phyloP scores from a whole-genome alignment of 371 early-diverging fungal genomes.

The Syncephalis fuscata region DNA sequence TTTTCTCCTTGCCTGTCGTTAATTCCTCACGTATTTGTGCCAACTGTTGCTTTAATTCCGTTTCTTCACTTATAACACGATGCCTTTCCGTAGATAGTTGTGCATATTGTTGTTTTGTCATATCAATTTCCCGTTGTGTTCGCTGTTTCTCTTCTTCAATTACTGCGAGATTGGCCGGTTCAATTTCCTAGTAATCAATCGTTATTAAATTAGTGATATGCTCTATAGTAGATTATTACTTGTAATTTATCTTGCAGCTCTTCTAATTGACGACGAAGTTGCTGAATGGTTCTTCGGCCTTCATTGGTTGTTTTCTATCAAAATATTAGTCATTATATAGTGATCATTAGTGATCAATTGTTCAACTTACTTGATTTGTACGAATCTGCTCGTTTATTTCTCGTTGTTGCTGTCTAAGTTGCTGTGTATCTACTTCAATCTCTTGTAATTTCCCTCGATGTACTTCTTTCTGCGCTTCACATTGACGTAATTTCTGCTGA shows the following conservation, averaged over 20 bases:
- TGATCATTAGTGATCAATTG: too few relatives aligned
- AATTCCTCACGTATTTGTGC: constrained; percentile 10
- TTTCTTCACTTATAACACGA: constrained; percentile 10
- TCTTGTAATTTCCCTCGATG: neutral
- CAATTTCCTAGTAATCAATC: constrained; percentile 21
- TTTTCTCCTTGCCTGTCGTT: neutral
- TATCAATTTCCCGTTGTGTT: constrained; percentile 20
- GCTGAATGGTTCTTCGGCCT: constrained; percentile 4
- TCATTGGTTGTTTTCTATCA: too few relatives aligned
- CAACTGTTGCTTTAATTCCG: constrained; percentile 12
- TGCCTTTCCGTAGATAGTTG: constrained; percentile 10
- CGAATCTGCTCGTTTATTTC: constrained; percentile 4
- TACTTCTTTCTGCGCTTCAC: constrained; percentile 15
- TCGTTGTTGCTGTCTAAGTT: constrained; percentile 9
- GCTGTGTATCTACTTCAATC: neutral
- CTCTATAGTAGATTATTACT: constrained; percentile 1
- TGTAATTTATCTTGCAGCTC: constrained; percentile 22
- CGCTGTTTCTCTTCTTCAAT: constrained; percentile 27
- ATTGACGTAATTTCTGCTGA: constrained; percentile 16
- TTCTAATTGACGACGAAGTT: constrained; percentile 12
- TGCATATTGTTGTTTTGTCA: constrained; percentile 22
- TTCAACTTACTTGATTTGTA: neutral
- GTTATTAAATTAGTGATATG: neutral
- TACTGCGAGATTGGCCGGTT: constrained; percentile 39
- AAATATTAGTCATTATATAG: neutral